These are phyloP conservation scores for Gremmenia infestans DNA, from an alignment of 2,329 filamentous ascomycete species.

Conservation along the genomic window DNA sequence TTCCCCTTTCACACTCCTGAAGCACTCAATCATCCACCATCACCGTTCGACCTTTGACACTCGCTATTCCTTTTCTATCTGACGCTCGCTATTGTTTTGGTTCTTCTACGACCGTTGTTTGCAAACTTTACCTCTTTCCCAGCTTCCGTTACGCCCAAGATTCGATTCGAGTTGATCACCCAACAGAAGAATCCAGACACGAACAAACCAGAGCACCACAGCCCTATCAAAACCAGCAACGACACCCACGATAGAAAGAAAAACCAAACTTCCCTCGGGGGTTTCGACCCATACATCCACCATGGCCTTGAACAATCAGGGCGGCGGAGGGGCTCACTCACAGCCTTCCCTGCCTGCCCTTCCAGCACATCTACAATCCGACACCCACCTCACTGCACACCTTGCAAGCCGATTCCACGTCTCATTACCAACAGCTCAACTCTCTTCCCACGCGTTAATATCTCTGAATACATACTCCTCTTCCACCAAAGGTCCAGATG, in stretches of 20 bases:
- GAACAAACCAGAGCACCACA: background rate
- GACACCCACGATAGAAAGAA: constrained; percentile 3
- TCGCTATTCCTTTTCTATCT: constrained; percentile 16
- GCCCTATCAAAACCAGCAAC: background rate
- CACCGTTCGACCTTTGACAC: constrained; percentile 2
- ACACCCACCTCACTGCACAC: constrained; percentile 75
- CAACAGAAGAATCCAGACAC: background rate
- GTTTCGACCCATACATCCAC: constrained; percentile 32
- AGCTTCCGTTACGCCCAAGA: too few species aligned
- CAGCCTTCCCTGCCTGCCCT: constrained; percentile 85
- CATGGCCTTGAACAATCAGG: constrained; percentile 51
- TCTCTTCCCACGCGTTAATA: constrained; percentile 89
- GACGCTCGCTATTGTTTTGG: constrained; percentile 14
- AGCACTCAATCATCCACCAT: background rate
- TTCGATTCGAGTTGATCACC: background rate
- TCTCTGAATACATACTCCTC: constrained; percentile 93
- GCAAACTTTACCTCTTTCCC: background rate
- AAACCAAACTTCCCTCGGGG: constrained; percentile 5
- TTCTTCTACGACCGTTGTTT: background rate
- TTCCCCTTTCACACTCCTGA: background rate
- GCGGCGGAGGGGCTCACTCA: constrained; percentile 58
- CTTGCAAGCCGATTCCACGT: constrained; percentile 89
- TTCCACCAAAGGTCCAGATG: constrained; percentile 83
- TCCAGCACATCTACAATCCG: constrained; percentile 75
- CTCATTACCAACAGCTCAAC: constrained; percentile 75